These are phyloP conservation scores for Tetradesmus obliquus DNA, from an alignment of 139 green algal species.

Conservation along the genomic window DNA sequence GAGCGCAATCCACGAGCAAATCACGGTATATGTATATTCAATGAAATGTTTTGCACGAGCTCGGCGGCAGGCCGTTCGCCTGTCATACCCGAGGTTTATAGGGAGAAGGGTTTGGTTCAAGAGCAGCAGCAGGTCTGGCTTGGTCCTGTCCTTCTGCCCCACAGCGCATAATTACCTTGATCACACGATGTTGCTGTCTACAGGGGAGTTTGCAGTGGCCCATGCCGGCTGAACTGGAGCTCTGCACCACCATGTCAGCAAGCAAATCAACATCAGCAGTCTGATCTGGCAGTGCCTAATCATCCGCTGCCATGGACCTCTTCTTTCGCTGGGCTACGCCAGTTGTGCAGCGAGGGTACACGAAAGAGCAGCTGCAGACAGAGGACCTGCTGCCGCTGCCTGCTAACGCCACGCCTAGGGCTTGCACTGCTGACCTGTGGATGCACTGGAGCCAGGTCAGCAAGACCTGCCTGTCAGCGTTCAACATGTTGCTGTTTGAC, in stretches of 20 bases:
- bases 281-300: background rate
- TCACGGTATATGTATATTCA: background rate
- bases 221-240: too few species aligned
- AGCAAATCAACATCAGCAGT: background rate
- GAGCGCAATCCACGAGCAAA: background rate
- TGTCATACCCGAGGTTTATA: background rate
- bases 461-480: too few species aligned
- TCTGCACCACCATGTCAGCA: background rate
- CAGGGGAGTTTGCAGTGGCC: too few species aligned
- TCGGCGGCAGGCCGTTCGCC: background rate
- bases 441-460: slow-evolving; percentile 60
- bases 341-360: slow-evolving; percentile 28
- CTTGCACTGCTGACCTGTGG: slow-evolving; percentile 62
- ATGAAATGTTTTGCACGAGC: background rate
- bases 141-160: too few species aligned
- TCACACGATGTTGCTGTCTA: background rate
- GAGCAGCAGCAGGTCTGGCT: too few species aligned
- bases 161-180: background rate
- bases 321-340: slow-evolving; percentile 69
- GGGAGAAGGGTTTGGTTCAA: background rate
- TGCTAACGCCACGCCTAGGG: slow-evolving; percentile 39
- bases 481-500: background rate
- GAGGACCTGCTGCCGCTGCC: slow-evolving; percentile 67
- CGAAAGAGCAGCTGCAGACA: slow-evolving; percentile 57
- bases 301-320: background rate